Percentiles rank a stretch among this genome's conserved stretches.
These are phyloP conservation scores for Fusarium miscanthi DNA, from an alignment of 2,329 filamentous ascomycete genomes.

Conservation along the genomic window DNA sequence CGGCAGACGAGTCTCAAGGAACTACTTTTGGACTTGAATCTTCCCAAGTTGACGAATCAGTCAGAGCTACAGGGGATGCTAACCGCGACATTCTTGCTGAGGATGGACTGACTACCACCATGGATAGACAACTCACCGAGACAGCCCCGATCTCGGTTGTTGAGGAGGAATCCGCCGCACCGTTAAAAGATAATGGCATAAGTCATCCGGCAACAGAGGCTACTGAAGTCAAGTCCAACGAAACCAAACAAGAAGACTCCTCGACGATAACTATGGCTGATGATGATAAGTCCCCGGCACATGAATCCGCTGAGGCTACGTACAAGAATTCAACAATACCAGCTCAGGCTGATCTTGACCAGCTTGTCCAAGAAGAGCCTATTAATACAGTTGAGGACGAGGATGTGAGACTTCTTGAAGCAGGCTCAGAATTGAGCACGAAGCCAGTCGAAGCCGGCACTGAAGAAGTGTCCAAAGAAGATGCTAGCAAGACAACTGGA, in stretches of 20 bases:
- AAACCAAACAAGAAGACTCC: constrained; percentile 1
- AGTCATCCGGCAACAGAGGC: background rate
- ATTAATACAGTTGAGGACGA: background rate
- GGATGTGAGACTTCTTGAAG: background rate
- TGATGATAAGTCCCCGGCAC: background rate
- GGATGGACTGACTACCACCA: background rate
- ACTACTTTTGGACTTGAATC: constrained; percentile 32
- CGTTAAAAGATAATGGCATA: background rate
- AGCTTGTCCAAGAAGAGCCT: background rate
- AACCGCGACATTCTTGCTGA: background rate
- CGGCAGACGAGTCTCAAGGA: constrained; percentile 43
- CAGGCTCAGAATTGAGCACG: background rate
- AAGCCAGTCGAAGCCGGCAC: background rate
- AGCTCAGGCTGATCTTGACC: background rate
- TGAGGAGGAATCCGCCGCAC: background rate
- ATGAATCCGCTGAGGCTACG: background rate
- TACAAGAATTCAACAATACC: background rate
- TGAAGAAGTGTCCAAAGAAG: background rate
- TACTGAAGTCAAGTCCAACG: background rate
- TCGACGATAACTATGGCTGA: background rate
- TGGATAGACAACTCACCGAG: constrained; percentile 1
- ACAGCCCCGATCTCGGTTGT: background rate
- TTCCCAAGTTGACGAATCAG: constrained; percentile 40
- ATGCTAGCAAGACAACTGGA: background rate
- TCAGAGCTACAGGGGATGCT: background rate